phyloP scores from a whole-genome alignment of 2,329 filamentous ascomycete genomes.

The Ascosphaera aggregata region DNA sequence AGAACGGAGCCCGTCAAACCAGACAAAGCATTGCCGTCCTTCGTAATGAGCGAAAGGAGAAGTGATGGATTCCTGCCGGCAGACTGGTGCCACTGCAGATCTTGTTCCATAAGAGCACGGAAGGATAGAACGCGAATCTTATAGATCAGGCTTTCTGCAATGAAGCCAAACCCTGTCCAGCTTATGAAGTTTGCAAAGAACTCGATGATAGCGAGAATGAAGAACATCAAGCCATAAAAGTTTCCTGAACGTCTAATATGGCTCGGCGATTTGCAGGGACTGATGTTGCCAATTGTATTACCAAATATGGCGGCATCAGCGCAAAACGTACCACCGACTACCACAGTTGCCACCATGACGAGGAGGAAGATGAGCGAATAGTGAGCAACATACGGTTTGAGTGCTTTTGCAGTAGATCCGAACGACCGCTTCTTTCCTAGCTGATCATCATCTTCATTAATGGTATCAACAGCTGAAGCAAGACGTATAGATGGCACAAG shows the following conservation, averaged over 20 bases:
- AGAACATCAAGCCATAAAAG: constrained; percentile 35
- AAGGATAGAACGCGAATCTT: constrained; percentile 40
- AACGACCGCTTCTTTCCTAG: constrained; percentile 10
- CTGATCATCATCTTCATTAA: constrained; percentile 10
- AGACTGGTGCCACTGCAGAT: constrained; percentile 48
- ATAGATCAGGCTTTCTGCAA: constrained; percentile 42
- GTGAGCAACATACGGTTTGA: constrained; percentile 17
- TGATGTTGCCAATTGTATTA: constrained; percentile 33
- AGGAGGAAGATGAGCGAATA: constrained; percentile 22
- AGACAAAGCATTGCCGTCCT: constrained; percentile 41
- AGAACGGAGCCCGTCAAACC: constrained; percentile 48
- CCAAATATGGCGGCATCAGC: constrained; percentile 36
- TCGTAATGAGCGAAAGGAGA: constrained; percentile 44
- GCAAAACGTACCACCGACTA: constrained; percentile 34
- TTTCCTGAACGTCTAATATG: constrained; percentile 26
- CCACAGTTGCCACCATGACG: constrained; percentile 26
- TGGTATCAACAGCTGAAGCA: background rate
- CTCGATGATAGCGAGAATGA: constrained; percentile 35
- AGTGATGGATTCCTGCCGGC: constrained; percentile 35
- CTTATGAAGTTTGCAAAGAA: constrained; percentile 38
- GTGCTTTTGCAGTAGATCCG: constrained; percentile 6
- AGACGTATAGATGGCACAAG: too few relatives aligned
- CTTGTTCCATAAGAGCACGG: constrained; percentile 40
- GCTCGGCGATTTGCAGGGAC: constrained; percentile 25
- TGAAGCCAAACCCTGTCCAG: constrained; percentile 31